Conservation (phyloP, 768 basidiomycete species). For the Lactarius quietus region DNA sequence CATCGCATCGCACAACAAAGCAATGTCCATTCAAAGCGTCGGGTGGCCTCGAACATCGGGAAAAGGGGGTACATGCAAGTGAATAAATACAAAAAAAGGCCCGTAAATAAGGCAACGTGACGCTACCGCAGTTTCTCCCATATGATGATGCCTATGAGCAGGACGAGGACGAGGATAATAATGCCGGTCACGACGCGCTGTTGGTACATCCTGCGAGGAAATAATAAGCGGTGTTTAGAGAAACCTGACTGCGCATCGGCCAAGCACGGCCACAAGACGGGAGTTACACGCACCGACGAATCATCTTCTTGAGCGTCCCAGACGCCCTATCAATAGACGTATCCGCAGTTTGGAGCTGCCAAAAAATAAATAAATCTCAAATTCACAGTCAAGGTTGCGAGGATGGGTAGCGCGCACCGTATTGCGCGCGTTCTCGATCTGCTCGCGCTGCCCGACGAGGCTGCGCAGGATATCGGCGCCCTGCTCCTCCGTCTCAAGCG, state of each 20-base stretch:
- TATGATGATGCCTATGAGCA: conserved; percentile 77
- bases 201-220: conserved; percentile 85
- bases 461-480: conserved; percentile 90
- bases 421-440: conserved; percentile 89
- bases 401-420: conserved; percentile 52
- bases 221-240: conserved; percentile 23
- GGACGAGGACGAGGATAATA: conserved; percentile 80
- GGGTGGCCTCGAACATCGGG: background rate
- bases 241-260: conserved; percentile 29
- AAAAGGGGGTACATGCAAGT: background rate
- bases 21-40: background rate
- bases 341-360: conserved; percentile 81
- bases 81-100: background rate
- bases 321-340: conserved; percentile 87
- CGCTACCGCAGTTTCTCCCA: conserved; percentile 60
- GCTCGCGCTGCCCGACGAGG: conserved; percentile 83
- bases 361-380: no score
- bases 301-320: conserved; percentile 92
- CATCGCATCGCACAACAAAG: background rate
- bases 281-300: conserved; percentile 68
- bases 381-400: no score
- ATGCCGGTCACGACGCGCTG: conserved; percentile 84
- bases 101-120: background rate
- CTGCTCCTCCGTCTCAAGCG: conserved; percentile 93
- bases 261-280: conserved; percentile 9